Base-by-base conservation (phyloP, 31 red algal genomes). In the Odonthalia washingtoniensis region DNA sequence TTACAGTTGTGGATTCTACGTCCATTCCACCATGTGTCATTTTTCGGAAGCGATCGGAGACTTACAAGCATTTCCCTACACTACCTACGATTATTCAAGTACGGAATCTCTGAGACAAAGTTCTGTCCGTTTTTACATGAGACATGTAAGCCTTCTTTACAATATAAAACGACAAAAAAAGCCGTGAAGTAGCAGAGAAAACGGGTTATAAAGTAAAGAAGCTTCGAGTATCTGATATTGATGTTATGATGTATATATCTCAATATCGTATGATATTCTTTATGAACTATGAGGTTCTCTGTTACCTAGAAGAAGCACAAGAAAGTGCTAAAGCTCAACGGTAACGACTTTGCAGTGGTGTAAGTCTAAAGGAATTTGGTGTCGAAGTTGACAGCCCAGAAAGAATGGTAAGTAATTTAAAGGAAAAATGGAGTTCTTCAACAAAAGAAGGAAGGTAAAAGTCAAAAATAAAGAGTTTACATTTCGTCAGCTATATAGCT, bases 1-100 rank as follows among this genome's bases (percentile, higher is more conserved):
- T 1, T 42, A 68, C 40, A 88, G 85, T 41, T 88, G 85, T 52
- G 85, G 72, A 5, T 77, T 78, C 27, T 88, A 88, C 32, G 74
- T 80, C 3, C 17, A 78, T 1, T 78, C 85, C 1, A 3, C 24
- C 42, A 41, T 86, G 70, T 75, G 44, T 3, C 40, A 57, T 12
- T 76, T 86, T 49, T 5, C 45, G 1, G 31, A 35, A 3, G 61
- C 76, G 1, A 80, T 9, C 33, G 76, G 46, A 14, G 18, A 18
- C 57, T 3, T 78, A 40, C 3, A 32, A 21, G 12, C 17, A 9
- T 53, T 78, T 53, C 26, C 49, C 9, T 57, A 57, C 49, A 14
- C 49, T 14, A 21, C 49, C 21, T 57, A 57, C 21, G 49, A 57
- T 57, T 9, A 57, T 14, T 14, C 9, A 57, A 57, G 9, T 14